Conservation (phyloP, 805 yeast species). For the Myxozyma neotropica region DNA sequence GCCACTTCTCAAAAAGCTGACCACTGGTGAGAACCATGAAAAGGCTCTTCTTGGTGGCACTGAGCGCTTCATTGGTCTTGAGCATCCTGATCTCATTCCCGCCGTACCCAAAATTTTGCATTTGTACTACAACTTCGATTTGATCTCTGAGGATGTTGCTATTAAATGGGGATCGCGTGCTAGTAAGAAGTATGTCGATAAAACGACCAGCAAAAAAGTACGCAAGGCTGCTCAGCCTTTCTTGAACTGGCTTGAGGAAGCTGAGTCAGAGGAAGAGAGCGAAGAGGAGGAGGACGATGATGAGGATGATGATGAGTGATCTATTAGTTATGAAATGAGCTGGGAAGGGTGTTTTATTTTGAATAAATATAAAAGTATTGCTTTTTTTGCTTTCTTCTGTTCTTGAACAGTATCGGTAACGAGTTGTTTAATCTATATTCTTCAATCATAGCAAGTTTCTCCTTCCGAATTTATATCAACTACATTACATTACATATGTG, state of each 20-base stretch:
- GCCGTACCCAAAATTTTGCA: constrained; percentile 79
- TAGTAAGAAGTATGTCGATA: constrained; percentile 90
- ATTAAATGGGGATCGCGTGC: constrained; percentile 86
- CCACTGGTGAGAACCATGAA: constrained; percentile 66
- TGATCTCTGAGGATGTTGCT: constrained; percentile 80
- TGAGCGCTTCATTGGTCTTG: constrained; percentile 87
- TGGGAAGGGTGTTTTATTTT: background rate
- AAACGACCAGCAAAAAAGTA: constrained; percentile 88
- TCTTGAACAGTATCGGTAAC: background rate
- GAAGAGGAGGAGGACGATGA: constrained; percentile 36
- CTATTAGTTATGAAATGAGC: background rate
- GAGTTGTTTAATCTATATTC: no score
- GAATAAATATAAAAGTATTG: background rate
- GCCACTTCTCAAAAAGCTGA: constrained; percentile 79
- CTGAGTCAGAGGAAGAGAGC: constrained; percentile 67
- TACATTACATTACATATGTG: no score
- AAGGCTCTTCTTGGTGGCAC: constrained; percentile 92
- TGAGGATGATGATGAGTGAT: constrained; percentile 2
- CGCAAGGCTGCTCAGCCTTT: constrained; percentile 96
- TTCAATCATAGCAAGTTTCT: background rate
- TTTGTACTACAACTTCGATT: constrained; percentile 78
- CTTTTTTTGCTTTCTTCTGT: background rate
- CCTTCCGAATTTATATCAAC: no score
- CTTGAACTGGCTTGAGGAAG: constrained; percentile 90
- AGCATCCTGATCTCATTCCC: constrained; percentile 70